These are phyloP conservation scores for Digitaria exilis DNA, from an alignment of 202 grass and related monocot genomes.

Conservation along the genomic window DNA sequence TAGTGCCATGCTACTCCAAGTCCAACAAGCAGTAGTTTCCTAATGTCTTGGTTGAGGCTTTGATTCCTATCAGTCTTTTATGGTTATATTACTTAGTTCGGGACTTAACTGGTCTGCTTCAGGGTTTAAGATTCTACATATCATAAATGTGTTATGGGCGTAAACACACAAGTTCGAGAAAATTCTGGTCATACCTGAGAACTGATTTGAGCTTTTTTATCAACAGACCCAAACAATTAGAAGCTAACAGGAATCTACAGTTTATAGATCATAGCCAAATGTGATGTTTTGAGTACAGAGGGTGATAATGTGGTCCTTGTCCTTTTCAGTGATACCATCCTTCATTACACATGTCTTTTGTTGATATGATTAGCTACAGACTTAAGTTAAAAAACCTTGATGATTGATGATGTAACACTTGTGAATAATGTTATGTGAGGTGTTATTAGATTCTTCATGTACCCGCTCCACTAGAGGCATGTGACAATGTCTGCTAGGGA, in stretches of 20 bases:
- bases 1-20: background rate
- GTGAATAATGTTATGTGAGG: background rate
- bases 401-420: background rate
- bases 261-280: background rate
- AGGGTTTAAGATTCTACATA: constrained; percentile 9
- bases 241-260: background rate
- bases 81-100: background rate
- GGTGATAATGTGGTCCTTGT: background rate
- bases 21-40: background rate
- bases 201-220: background rate
- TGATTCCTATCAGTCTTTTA: background rate
- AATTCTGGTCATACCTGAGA: background rate
- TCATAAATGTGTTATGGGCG: background rate
- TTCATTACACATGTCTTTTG: background rate
- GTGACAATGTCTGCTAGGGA: background rate
- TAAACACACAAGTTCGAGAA: constrained; percentile 15
- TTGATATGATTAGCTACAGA: background rate
- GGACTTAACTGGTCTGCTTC: background rate
- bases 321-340: constrained; percentile 26
- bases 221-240: background rate
- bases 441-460: background rate
- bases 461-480: background rate
- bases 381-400: background rate
- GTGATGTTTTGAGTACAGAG: background rate
- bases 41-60: background rate